Base-by-base conservation (phyloP, 2,329 filamentous ascomycete genomes). In the Hypoxylon sp. region DNA sequence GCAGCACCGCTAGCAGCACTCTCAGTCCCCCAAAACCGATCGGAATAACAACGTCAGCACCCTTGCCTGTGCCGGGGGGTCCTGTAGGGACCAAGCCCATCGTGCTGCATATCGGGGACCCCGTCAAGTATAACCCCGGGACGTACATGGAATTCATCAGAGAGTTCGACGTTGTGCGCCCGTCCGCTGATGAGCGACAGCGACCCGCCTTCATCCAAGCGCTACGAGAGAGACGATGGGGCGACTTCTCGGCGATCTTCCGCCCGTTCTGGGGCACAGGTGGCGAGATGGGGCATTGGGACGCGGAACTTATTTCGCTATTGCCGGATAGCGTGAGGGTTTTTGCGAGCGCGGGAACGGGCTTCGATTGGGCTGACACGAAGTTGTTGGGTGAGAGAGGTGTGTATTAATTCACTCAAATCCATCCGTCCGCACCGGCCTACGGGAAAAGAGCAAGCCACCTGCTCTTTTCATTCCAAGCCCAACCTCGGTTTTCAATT, bases 31-130 rank as follows among this genome's bases (percentile, higher is more conserved):
- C 65, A 14, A 68, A 68, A 50, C 61, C 58, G 44, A 49, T 64
- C 37, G 59, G 64, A n/a, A 51, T 64, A 37, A 53, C 61, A 42
- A 57, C 64, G 40, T 48, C 60, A 53, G 31, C 64, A 63, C 53
- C 64, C 55, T 48, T 68, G 50, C 53, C 77, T 51, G 60, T 76
- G 42, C 66, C 75, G 54, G 61, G 67, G 17, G 51, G 49, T 1
- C 55, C 75, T 0, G 46, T 73, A 2, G 70, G 73, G 5, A 65
- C 70, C 14, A 84, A 79, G 67, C 83, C 80, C 49, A 86, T 90
- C 70, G 90, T 96, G 66, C 87, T 97, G 72, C 91, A 90, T 81
- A 90, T 94, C 79, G 93, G 93, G 70, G 92, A 95, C 76, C 81
- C 83, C 7, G 78, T 86, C 64, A 81, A 81, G 69, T 86, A 85